Evolutionary conservation across 2,329 filamentous ascomycete species (phyloP), one percentile per base, ranked within the genome.

Genomic region (Pezicula radicicola): DNA sequence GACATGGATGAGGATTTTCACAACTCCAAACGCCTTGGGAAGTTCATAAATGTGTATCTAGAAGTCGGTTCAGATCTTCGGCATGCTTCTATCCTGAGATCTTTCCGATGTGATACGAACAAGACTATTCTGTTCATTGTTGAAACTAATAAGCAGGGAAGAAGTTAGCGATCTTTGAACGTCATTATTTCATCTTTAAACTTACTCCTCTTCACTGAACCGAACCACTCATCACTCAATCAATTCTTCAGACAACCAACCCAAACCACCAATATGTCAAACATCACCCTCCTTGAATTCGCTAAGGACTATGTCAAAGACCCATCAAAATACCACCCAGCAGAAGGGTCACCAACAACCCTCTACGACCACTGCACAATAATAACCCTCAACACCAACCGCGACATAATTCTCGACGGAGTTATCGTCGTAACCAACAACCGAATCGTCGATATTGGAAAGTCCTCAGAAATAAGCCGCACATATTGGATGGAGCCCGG

Each of bases 321-420:
- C 15, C 13, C 35, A 16, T 10, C 8, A 16, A 19, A 33, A 33
- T 13, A 10, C 30, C 30, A 25, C 15, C 18, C 18, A 18, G 18
- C 40, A 18, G 1, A 16, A 13, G 16, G 6, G 2, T 15, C 25
- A 6, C n/a, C 33, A 27, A 45, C 27, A 45, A 33, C 42, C 9
- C 27, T 45, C 5, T 45, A 45, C 21, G n/a, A 28, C 19, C n/a
- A 30, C 27, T 25, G 21, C n/a, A 79, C 76, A 3, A 75, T 81
- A 52, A 72, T 81, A 56, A 80, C 77, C 0, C 67, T 81, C 56
- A 76, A 80, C 57, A 46, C 66, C 27, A 55, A 58, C 15, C 68
- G 74, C 18, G 69, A 73, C 35, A 70, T 81, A 46, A 72, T 78
- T 50, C 61, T 70, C 4, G 69, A 79, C 54, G 77, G 77, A 13